Conservation (phyloP, 331 rosid species). For the Dryas integrifolia region DNA sequence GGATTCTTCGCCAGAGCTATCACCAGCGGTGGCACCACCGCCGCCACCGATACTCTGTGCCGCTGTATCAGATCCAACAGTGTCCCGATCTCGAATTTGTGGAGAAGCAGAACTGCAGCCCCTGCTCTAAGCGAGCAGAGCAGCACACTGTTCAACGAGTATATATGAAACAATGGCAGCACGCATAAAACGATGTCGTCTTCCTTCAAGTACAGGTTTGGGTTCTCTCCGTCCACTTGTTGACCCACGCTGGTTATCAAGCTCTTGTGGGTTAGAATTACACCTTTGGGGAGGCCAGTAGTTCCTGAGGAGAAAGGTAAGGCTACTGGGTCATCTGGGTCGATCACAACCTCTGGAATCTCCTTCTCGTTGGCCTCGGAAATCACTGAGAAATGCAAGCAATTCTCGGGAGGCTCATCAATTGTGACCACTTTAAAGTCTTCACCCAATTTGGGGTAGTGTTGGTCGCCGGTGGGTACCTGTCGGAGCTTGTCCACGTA, state of each 20-base stretch:
- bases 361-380: slow-evolving; percentile 49
- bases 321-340: slow-evolving; percentile 58
- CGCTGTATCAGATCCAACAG: slow-evolving; percentile 50
- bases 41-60: slow-evolving; percentile 65
- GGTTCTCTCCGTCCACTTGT: slow-evolving; percentile 88
- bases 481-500: slow-evolving; percentile 60
- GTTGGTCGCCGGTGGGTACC: neutral
- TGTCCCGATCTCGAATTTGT: slow-evolving; percentile 67
- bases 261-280: slow-evolving; percentile 71
- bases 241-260: slow-evolving; percentile 68
- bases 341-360: slow-evolving; percentile 30
- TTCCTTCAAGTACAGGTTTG: slow-evolving; percentile 49
- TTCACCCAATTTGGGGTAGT: slow-evolving; percentile 30
- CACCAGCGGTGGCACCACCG: slow-evolving; percentile 88
- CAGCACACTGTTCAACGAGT: slow-evolving; percentile 61
- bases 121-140: slow-evolving; percentile 66
- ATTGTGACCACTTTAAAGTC: slow-evolving; percentile 49
- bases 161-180: slow-evolving; percentile 84
- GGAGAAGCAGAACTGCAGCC: slow-evolving; percentile 63
- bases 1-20: slow-evolving; percentile 78
- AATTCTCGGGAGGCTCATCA: slow-evolving; percentile 66
- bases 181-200: slow-evolving; percentile 77
- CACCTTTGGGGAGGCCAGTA: slow-evolving; percentile 85
- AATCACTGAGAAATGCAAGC: slow-evolving; percentile 67
- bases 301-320: slow-evolving; percentile 93